Base-by-base conservation (phyloP, 768 basidiomycete genomes). In the Clathrus columnatus region DNA sequence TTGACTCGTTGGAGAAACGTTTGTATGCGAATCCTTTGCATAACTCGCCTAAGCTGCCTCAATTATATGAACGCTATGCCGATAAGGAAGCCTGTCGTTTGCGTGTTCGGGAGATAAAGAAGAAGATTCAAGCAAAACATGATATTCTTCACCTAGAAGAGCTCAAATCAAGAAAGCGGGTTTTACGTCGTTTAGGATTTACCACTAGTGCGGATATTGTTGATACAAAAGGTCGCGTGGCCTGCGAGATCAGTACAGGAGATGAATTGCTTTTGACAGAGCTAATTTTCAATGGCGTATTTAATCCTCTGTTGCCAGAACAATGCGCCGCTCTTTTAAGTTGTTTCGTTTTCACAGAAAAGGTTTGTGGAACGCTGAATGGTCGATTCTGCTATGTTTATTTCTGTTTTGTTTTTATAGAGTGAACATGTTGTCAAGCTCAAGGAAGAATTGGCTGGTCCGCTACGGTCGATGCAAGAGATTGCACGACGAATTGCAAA, bases 281-380 rank as follows among this genome's bases (percentile, higher is more conserved):
- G 69, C 79, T 99, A 64, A 85, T 99, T 57, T 98, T 99, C 77
- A 92, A 96, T 58, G 96, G 96, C 55, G 87, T 84, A 20, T 99
- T 99, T 78, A 97, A 96, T 64, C 67, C 87, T 2, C 69, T 99
- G 48, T 73, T 78, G 1, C 95, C 96, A 0, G 94, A 97, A 63
- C 91, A 97, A 56, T 91, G 86, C 64, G 94, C 95, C 0, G 87
- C 91, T 1, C 67, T 99, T n/a, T 73, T 98, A 16, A 95, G 92
- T 64, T 98, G 95, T 66, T 99, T 99, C 66, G 96, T 99, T 29
- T 98, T 98, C 69, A 80, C 84, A 3, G 96, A 99, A 69, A 98
- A 97, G 83, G 95, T 88, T 54, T 21, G 73, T 57, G 55, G 20
- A 23, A 17, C 16, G 18, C 21, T n/a, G 10, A 26, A 28, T 16